Evolutionary conservation across 208 protist genomes (phyloP).

Genomic region (Crithidia expoeki): DNA sequence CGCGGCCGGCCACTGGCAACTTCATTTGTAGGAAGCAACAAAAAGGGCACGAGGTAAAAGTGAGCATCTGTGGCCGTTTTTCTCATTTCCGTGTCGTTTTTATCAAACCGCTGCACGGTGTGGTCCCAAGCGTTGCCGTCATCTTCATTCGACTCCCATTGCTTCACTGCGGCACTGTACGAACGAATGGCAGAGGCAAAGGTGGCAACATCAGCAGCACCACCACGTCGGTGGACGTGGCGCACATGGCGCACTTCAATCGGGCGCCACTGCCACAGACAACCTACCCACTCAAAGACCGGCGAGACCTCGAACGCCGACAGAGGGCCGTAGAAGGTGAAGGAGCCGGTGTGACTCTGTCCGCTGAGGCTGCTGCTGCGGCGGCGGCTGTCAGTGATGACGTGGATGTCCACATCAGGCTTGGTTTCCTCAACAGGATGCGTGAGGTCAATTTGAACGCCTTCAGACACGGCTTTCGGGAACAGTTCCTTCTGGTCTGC

Average conservation of each 20-base stretch:
- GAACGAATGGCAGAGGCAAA: too few relatives aligned
- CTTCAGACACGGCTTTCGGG: not conserved
- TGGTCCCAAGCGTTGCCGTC: too few relatives aligned
- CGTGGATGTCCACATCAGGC: too few relatives aligned
- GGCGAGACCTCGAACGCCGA: constrained; percentile 43
- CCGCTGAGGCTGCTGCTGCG: not conserved
- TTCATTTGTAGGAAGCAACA: constrained; percentile 40
- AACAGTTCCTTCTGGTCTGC: too few relatives aligned
- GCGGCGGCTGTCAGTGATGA: not conserved
- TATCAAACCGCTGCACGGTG: too few relatives aligned
- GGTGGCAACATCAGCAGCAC: too few relatives aligned
- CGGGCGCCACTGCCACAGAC: constrained; percentile 79
- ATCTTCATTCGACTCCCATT: not conserved
- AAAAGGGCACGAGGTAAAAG: constrained; percentile 52
- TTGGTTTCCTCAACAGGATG: not conserved
- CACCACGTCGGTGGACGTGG: too few relatives aligned
- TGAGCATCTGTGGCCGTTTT: not conserved
- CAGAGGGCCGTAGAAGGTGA: constrained; percentile 22
- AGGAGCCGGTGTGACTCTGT: not conserved
- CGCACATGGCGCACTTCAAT: constrained; percentile 17
- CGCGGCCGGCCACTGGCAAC: constrained; percentile 19
- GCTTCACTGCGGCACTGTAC: not conserved
- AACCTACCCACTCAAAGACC: constrained; percentile 48
- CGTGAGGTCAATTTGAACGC: not conserved
- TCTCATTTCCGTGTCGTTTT: not conserved